phyloP scores from a whole-genome alignment of 1,284 basidiomycete species.

The Xanthoconium separans region DNA sequence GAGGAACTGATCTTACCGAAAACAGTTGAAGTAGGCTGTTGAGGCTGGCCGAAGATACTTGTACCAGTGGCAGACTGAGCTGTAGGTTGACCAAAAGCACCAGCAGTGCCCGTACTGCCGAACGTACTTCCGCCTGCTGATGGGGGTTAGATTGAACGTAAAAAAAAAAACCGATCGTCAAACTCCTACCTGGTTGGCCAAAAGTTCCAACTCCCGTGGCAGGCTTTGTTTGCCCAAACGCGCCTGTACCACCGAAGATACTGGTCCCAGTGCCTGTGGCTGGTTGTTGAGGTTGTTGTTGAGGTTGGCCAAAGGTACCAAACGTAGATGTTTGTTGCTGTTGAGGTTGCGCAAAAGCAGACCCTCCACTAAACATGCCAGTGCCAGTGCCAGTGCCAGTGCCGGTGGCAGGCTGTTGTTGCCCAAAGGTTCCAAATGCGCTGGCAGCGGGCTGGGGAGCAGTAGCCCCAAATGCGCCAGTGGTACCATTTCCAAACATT shows the following conservation, averaged over 20 bases:
- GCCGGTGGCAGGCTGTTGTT: slow-evolving; percentile 26
- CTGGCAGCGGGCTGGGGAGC: slow-evolving; percentile 24
- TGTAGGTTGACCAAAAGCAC: slow-evolving; percentile 36
- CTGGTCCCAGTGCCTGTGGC: slow-evolving; percentile 29
- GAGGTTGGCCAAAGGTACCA: slow-evolving; percentile 42
- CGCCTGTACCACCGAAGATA: slow-evolving; percentile 40
- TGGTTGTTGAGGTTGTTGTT: slow-evolving; percentile 32
- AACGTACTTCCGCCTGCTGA: slow-evolving; percentile 34
- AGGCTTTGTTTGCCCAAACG: slow-evolving; percentile 38
- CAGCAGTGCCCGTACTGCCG: slow-evolving; percentile 39
- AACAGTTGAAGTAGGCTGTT: slow-evolving; percentile 27
- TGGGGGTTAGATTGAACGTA: slow-evolving; percentile 2
- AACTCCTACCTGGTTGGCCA: slow-evolving; percentile 28
- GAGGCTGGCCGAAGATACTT: slow-evolving; percentile 35
- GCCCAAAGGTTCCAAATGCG: slow-evolving; percentile 33
- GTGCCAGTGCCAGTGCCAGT: slow-evolving; percentile 35
- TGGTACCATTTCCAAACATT: slow-evolving; percentile 27
- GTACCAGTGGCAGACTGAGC: slow-evolving; percentile 25
- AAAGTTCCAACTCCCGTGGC: slow-evolving; percentile 43
- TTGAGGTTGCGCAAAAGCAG: slow-evolving; percentile 37
- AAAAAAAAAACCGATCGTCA: not conserved
- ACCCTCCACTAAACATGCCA: slow-evolving; percentile 42
- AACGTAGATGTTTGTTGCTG: slow-evolving; percentile 33
- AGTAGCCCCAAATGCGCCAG: slow-evolving; percentile 39
- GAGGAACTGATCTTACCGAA: slow-evolving; percentile 21